phyloP scores from a whole-genome alignment of 1,284 basidiomycete species.

The Leccinum subrobustum region DNA sequence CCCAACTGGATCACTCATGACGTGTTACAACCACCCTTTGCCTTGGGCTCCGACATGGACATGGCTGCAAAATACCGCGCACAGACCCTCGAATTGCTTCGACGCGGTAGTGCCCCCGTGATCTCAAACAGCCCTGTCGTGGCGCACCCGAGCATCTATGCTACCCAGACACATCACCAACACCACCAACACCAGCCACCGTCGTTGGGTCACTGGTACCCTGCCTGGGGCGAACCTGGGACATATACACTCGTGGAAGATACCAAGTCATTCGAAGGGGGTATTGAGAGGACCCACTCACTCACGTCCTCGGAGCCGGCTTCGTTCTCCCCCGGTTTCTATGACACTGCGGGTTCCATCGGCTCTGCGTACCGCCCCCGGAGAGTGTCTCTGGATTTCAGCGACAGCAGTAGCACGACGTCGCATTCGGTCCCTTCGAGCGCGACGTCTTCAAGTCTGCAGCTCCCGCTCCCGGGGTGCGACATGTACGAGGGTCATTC shows the following conservation, averaged over 20 bases:
- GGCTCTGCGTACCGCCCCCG: constrained; percentile 31
- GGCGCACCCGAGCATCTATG: constrained; percentile 19
- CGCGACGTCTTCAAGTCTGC: constrained; percentile 41
- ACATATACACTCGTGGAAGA: neutral
- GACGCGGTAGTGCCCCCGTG: constrained; percentile 29
- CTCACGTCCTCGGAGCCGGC: constrained; percentile 20
- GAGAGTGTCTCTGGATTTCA: constrained; percentile 32
- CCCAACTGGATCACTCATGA: constrained; percentile 20
- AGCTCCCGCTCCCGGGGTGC: constrained; percentile 37
- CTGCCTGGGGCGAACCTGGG: neutral
- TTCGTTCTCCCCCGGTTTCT: constrained; percentile 27
- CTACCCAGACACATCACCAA: constrained; percentile 9
- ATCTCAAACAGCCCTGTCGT: constrained; percentile 7
- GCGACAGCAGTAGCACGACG: constrained; percentile 32
- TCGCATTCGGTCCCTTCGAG: constrained; percentile 35
- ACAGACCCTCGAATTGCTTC: constrained; percentile 43
- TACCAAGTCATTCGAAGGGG: neutral
- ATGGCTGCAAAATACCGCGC: constrained; percentile 49
- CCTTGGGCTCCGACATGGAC: constrained; percentile 35
- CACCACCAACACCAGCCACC: constrained; percentile 10
- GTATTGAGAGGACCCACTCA: constrained; percentile 16
- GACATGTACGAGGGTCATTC: constrained; percentile 23
- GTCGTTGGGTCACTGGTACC: constrained; percentile 12
- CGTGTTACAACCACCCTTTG: constrained; percentile 20
- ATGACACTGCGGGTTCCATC: constrained; percentile 15